Base-by-base conservation (phyloP, 2,329 filamentous ascomycete genomes). In the Fusarium kyushuense region DNA sequence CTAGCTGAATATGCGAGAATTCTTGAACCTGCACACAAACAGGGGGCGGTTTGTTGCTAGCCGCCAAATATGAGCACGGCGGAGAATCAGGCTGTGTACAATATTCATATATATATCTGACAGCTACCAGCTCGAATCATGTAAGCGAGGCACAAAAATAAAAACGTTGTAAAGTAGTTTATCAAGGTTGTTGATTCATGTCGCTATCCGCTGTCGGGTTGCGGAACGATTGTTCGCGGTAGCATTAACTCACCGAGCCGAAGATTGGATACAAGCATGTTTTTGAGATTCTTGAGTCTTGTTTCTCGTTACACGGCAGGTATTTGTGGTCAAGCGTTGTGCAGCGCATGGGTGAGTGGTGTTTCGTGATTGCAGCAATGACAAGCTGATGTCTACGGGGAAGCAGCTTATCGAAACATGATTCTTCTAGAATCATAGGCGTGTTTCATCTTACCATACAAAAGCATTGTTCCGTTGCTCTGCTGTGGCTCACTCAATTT, bases 101-200 rank as follows among this genome's bases (percentile, higher is more conserved):
- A 14, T 19, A 17, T 23, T 16, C 29, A 19, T 47, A 36, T 45
- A 36, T 45, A 25, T 19, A 32, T 54, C 54, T 10, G 2, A 23
- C 17, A 25, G 16, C 43, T 48, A 30, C 19, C 17, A 42, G 51
- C 17, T 25, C 19, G 16, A 46, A 32, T 23, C 49, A 46, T 29
- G 38, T 6, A 41, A 40, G 33, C 45, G 19, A 56, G n/a, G 46
- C 16, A 21, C 25, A 45, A 16, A n/a, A 17, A 27, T 21, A 40
- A 35, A 29, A 12, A 27, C 30, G 27, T 27, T 14, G 19, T 38
- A 33, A 13, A n/a, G 41, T 27, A 40, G 59, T 41, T 70, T 70
- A 70, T 70, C 67, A 70, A 47, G 67, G 55, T 70, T 35, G 54
- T 45, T 45, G 25, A 47, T 36, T 58, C 46, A 42, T 68, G 55